Evolutionary conservation across 1,284 basidiomycete species (phyloP).

Genomic region (Coriolopsis trogii): DNA sequence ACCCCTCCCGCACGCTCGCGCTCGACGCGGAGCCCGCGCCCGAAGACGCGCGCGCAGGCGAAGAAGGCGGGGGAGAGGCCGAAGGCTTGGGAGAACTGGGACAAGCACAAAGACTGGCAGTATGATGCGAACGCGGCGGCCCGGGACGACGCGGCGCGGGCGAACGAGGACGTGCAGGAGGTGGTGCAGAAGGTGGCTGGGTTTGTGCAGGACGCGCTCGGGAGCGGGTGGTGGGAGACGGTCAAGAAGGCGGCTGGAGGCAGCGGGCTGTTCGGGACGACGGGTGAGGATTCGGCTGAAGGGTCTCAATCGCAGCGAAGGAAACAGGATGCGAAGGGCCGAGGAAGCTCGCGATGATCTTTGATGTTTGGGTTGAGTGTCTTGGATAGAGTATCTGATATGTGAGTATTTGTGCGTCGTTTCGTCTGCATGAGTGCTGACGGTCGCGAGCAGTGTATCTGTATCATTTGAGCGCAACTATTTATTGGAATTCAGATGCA

Average conservation of each 20-base stretch:
- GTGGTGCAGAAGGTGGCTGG: conserved; percentile 48
- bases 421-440: not conserved
- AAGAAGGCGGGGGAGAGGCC: conserved; percentile 40
- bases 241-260: conserved; percentile 36
- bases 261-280: conserved; percentile 15
- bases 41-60: conserved; percentile 25
- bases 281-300: conserved; percentile 1
- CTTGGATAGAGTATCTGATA: not conserved
- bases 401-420: not conserved
- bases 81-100: conserved; percentile 69
- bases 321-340: conserved; percentile 18
- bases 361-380: not conserved
- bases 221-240: conserved; percentile 47
- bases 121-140: conserved; percentile 41
- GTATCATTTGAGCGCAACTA: conserved; percentile 1
- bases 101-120: conserved; percentile 61
- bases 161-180: conserved; percentile 39
- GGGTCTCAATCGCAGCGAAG: conserved; percentile 5
- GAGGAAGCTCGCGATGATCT: conserved; percentile 16
- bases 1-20: conserved; percentile 33
- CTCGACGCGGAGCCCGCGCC: conserved; percentile 21
- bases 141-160: conserved; percentile 29
- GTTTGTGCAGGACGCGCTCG: conserved; percentile 38
- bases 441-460: conserved; percentile 1
- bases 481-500: not conserved